Base-by-base conservation (phyloP, 352 stramenopile genomes). In the Phytophthora boehmeriae region DNA sequence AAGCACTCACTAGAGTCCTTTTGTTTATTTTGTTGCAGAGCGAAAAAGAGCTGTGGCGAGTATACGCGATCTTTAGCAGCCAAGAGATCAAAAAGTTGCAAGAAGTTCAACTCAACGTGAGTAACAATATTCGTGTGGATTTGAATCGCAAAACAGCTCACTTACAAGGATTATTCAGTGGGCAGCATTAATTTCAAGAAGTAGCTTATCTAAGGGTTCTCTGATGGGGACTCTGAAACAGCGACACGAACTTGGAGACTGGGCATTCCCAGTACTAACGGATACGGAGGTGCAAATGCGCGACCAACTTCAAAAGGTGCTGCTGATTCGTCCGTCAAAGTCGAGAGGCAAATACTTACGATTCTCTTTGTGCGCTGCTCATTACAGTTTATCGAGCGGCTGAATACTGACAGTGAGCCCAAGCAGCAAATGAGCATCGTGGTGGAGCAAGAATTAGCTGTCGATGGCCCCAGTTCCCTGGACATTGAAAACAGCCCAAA, bases 181-280 rank as follows among this genome's bases (percentile, higher is more conserved):
- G 71, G 9, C 56, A 25, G 63, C 69, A 10, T 46, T 88, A 17
- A 85, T 89, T 39, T 75, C 75, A 8, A 62, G 74, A n/a, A 83
- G 68, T 16, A 78, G 69, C 34, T 58, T 91, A 17, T 25, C 65
- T 4, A 57, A 59, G 8, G 47, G 70, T 19, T 30, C 34, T 0
- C 43, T 90, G 20, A 38, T 86, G 8, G 43, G 56, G 1, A 65
- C 68, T 17, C 46, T 90, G 3, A 50, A 60, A 6, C 73, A 75
- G 27, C 76, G 81, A 2, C 78, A 85, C n/a, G 81, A 90, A 39
- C 67, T 88, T 28, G 75, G 75, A 10, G 47, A 78, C 8, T 90
- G 81, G 78, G 39, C 35, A 22, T 87, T 80, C 25, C 78, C 81
- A 2, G 49, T 58, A 3, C 63, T 89, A 2, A 82, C 79, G 4